These are phyloP conservation scores for Carex cristatella DNA, from an alignment of 176 grass and related monocot species.

Conservation along the genomic window DNA sequence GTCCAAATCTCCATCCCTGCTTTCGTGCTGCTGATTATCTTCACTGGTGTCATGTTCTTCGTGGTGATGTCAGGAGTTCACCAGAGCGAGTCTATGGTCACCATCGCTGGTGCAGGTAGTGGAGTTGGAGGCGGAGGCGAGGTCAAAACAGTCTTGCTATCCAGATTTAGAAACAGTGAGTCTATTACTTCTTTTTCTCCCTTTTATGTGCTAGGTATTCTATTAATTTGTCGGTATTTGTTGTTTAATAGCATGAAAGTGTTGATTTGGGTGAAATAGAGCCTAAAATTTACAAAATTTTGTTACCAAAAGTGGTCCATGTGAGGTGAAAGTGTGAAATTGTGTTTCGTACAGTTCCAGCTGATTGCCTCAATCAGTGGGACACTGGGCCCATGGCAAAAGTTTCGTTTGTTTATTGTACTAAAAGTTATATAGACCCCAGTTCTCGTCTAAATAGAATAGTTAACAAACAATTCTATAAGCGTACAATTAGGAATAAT, in stretches of 20 bases:
- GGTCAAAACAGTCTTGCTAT: neutral
- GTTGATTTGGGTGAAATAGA: constrained; percentile 3
- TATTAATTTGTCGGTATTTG: neutral
- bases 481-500: neutral
- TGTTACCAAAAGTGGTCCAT: neutral
- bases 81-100: constrained; percentile 13
- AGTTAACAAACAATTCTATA: neutral
- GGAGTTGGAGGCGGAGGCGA: neutral
- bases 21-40: neutral
- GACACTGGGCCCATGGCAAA: neutral
- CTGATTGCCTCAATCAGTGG: constrained; percentile 14
- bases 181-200: neutral
- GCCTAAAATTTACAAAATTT: neutral
- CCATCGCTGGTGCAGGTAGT: neutral
- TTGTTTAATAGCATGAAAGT: neutral
- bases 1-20: constrained; percentile 8
- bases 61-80: neutral
- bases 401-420: neutral
- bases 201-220: neutral
- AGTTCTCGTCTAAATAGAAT: neutral
- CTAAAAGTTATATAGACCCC: neutral
- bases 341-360: neutral
- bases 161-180: constrained; percentile 18
- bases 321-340: neutral
- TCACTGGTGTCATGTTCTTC: neutral